These are phyloP conservation scores for Phytophthora aleatoria DNA, from an alignment of 352 stramenopile species.

Conservation along the genomic window DNA sequence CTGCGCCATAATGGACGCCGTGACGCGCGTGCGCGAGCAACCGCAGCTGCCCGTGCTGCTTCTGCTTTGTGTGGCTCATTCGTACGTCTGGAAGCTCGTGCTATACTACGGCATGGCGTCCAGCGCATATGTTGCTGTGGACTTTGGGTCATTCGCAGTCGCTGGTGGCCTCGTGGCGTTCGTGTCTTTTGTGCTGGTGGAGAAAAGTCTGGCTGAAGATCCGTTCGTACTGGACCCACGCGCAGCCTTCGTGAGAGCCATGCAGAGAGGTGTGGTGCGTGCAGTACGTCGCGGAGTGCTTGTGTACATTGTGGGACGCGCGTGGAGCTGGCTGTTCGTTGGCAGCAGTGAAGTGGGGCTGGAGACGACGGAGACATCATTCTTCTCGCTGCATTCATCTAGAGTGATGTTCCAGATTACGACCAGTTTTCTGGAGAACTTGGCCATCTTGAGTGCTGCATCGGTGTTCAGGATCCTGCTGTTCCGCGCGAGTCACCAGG, in stretches of 20 bases:
- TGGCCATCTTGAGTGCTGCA: conserved; percentile 42
- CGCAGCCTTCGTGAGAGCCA: conserved; percentile 34
- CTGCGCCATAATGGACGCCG: conserved; percentile 38
- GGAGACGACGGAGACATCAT: conserved; percentile 8
- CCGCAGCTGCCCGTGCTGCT: conserved; percentile 54
- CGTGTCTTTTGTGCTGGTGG: conserved; percentile 45
- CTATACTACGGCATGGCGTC: conserved; percentile 40
- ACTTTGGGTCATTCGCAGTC: conserved; percentile 46
- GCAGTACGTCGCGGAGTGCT: conserved; percentile 48
- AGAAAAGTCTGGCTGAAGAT: conserved; percentile 47
- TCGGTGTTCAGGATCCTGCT: conserved; percentile 61
- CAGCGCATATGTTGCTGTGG: conserved; percentile 9
- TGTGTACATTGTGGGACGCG: conserved; percentile 36
- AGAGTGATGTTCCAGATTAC: conserved; percentile 49
- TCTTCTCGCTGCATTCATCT: conserved; percentile 32
- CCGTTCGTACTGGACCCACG: conserved; percentile 59
- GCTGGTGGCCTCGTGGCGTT: conserved; percentile 49
- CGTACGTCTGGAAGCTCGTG: conserved; percentile 58
- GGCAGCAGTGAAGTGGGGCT: conserved; percentile 2
- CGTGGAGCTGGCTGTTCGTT: conserved; percentile 29
- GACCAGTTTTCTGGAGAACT: conserved; percentile 52
- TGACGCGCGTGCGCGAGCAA: conserved; percentile 41
- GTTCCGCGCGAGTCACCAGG: conserved; percentile 46
- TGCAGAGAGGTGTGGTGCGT: conserved; percentile 54
- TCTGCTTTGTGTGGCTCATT: conserved; percentile 46